Conservation (phyloP, 805 yeast genomes). For the Cyberlindnera galapagoensis region DNA sequence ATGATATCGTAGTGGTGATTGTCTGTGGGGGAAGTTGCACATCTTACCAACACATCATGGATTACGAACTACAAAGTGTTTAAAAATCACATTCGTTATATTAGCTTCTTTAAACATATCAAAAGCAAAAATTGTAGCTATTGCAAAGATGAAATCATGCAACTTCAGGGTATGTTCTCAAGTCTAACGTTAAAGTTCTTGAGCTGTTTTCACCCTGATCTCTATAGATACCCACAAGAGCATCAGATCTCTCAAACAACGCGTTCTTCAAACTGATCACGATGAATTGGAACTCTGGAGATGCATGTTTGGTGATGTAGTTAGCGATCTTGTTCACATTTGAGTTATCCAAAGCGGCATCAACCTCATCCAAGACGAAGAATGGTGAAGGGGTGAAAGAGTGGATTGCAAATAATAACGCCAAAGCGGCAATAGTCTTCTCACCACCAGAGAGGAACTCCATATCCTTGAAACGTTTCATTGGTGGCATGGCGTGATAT, state of each 20-base stretch:
- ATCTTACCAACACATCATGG: slow-evolving; percentile 24
- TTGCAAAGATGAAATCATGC: slow-evolving; percentile 3
- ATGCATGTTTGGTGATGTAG: slow-evolving; percentile 69
- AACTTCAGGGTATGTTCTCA: slow-evolving; percentile 49
- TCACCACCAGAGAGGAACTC: slow-evolving; percentile 94
- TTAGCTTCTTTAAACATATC: no score
- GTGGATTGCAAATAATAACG: slow-evolving; percentile 85
- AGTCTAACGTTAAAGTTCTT: slow-evolving; percentile 64
- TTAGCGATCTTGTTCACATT: slow-evolving; percentile 85
- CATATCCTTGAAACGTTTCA: slow-evolving; percentile 90
- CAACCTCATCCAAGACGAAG: slow-evolving; percentile 95
- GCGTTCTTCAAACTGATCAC: slow-evolving; percentile 87
- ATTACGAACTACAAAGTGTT: no score
- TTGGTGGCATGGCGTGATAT: slow-evolving; percentile 94
- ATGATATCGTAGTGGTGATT: slow-evolving; percentile 44
- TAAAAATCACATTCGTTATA: no score
- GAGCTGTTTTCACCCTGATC: slow-evolving; percentile 72
- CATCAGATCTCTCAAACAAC: slow-evolving; percentile 81
- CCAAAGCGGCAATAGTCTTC: slow-evolving; percentile 92
- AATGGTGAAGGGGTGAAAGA: slow-evolving; percentile 91
- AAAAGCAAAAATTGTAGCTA: no score
- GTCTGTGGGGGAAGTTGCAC: slow-evolving; percentile 53
- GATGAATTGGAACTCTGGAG: slow-evolving; percentile 80
- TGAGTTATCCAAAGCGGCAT: slow-evolving; percentile 90
- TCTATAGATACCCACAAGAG: slow-evolving; percentile 88